Evolutionary conservation across 306 rosid genomes (phyloP), one percentile per base, ranked within the genome.

Genomic region (Sechiopsis laciniata): DNA sequence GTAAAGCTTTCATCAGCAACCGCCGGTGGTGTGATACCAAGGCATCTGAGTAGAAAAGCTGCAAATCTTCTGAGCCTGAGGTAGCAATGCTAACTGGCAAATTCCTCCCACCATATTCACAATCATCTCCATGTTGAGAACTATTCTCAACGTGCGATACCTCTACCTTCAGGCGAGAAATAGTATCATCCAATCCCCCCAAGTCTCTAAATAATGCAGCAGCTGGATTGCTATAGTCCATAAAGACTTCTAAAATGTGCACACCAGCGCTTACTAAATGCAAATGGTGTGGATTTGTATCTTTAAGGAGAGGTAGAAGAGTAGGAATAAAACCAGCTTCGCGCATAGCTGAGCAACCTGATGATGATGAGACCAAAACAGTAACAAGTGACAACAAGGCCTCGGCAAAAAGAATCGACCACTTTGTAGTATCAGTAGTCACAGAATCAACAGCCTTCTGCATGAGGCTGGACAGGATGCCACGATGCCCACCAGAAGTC

Each of bases 291-390:
- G 97, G 90, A 84, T 88, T 88, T 58, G 85, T 76, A 81, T 95
- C 96, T 85, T 91, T 91, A 63, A 95, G 95, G 74, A 95, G 90
- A 63, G 99, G 99, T 66, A 95, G 80, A 73, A 95, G 86, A 16
- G 96, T 89, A 83, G 97, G 99, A 76, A 95, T 89, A 84, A 95
- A 91, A 40, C 99, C 99, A 75, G 97, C 96, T 74, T 91, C 99
- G 3, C 96, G 95, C 96, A 94, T 86, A 70, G 96, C 90, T 75
- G 95, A 89, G 82, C 97, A 91, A 60, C 97, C 96, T 14, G 97
- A 95, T 0, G 99, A 91, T 24, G 99, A 86, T 4, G 99, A 89
- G 77, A 95, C 99, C 91, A 95, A 78, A 75, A 88, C 91, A 12
- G 93, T 89, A 64, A 91, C 91, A 63, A 95, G 95, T 77, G 99